These are phyloP conservation scores for Arabidopsis lyrata DNA, from an alignment of 441 rosid genomes.

Conservation along the genomic window DNA sequence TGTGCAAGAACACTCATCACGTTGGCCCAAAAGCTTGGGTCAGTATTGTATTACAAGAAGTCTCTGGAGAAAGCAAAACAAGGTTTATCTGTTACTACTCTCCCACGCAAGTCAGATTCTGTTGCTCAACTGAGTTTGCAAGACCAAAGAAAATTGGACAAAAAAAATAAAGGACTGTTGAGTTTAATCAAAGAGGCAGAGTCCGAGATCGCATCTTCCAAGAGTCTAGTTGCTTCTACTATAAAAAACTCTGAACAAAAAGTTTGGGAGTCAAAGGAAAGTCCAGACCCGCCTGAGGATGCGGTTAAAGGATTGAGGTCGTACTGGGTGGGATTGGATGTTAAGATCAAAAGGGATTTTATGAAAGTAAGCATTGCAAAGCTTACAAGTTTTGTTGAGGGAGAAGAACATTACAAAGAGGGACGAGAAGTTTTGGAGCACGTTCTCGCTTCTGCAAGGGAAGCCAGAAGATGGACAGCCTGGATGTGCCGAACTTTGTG, in stretches of 20 bases:
- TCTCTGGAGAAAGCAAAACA: neutral
- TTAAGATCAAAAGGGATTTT: slow-evolving; percentile 6
- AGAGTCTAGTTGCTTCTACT: neutral
- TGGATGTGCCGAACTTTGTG: neutral
- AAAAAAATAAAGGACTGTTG: neutral
- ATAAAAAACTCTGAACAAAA: neutral
- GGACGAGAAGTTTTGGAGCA: neutral
- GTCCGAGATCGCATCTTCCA: neutral
- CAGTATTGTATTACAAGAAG: slow-evolving; percentile 23
- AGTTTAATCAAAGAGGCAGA: neutral
- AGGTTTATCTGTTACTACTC: neutral
- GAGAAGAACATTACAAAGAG: neutral
- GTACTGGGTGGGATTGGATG: slow-evolving; percentile 21
- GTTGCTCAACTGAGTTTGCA: neutral
- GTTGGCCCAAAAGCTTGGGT: neutral
- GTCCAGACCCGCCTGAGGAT: neutral
- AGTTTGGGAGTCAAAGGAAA: neutral
- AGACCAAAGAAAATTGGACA: neutral
- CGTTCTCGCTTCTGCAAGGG: neutral
- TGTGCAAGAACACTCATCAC: neutral
- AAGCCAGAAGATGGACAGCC: neutral
- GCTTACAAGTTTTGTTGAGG: neutral
- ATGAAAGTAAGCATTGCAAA: slow-evolving; percentile 22
- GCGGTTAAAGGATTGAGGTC: neutral
- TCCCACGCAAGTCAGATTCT: neutral